Conservation (phyloP, 129 eudicot species). For the Arctium lappa region DNA sequence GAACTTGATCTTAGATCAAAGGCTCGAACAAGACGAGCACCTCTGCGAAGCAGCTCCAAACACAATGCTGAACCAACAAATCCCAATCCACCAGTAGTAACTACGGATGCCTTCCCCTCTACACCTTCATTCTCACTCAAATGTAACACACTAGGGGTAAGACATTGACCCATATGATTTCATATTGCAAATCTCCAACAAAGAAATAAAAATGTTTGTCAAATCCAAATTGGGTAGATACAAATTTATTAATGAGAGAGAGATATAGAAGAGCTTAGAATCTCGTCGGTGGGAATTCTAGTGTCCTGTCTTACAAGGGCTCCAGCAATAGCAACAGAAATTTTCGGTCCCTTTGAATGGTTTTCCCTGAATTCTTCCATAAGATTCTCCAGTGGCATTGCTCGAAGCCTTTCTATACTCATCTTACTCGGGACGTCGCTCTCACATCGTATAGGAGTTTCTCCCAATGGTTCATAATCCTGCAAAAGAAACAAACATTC, state of each 20-base stretch:
- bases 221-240: no score
- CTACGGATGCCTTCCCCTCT: conserved; percentile 70
- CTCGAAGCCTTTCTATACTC: conserved; percentile 68
- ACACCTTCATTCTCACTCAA: conserved; percentile 95
- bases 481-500: conserved; percentile 9
- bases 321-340: conserved; percentile 52
- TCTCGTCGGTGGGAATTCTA: conserved; percentile 62
- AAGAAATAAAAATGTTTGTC: no score
- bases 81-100: conserved; percentile 86
- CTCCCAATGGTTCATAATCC: conserved; percentile 92
- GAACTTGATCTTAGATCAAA: conserved; percentile 65
- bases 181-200: no score
- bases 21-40: conserved; percentile 77
- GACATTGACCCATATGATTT: no score
- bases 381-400: conserved; percentile 85
- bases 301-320: conserved; percentile 70
- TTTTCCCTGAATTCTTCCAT: conserved; percentile 81
- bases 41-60: conserved; percentile 74
- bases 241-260: neutral
- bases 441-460: conserved; percentile 70
- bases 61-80: conserved; percentile 84
- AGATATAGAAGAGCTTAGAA: conserved; percentile 7
- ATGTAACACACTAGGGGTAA: conserved; percentile 26
- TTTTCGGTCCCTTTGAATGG: conserved; percentile 63
- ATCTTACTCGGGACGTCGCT: conserved; percentile 72